Evolutionary conservation across 139 green algal species (phyloP), one percentile per base, ranked within the genome.

Genomic region (Chlamydomonas incerta): DNA sequence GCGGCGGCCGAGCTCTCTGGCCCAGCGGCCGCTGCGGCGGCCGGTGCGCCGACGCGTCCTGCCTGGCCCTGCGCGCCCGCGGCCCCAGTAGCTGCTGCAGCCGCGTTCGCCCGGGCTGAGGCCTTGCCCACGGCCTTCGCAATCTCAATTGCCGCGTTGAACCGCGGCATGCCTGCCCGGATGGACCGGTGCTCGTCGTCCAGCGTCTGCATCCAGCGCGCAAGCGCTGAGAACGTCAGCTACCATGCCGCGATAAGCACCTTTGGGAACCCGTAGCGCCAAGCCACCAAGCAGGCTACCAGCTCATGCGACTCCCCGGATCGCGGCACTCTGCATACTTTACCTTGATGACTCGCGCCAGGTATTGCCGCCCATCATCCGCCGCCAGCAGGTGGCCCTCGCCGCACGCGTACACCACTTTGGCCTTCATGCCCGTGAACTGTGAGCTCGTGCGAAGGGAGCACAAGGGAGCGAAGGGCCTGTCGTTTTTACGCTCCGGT

Each of bases 381-480:
- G 77, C n/a, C 5, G 77, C 77, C 41, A 83, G 41, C 29, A 83
- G 77, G 77, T 83, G 63, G n/a, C 63, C 77, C 79, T 75, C 79
- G 31, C 79, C 79, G 66, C 79, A 75, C 33, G 33, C 79, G 47
- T 75, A 85, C 23, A 68, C 31, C 28, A 85, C 79, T 31, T 74
- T 63, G 63, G 41, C 29, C 77, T 83, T 83, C 77, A 83, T 83
- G 77, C 17, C 34, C 46, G 52, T 74, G n/a, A 83, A 74, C 77
- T 85, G 76, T 2, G 4, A 2, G 26, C 24, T 23, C 28, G 3
- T 33, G n/a, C n/a, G n/a, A n/a, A n/a, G n/a, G n/a, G n/a, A n/a
- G n/a, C n/a, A n/a, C n/a, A n/a, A n/a, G n/a, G n/a, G n/a, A n/a
- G n/a, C n/a, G n/a, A n/a, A n/a, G n/a, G n/a, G n/a, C n/a, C n/a